Conservation (phyloP, 495 filamentous ascomycete species). For the Trichoderma parareesei region DNA sequence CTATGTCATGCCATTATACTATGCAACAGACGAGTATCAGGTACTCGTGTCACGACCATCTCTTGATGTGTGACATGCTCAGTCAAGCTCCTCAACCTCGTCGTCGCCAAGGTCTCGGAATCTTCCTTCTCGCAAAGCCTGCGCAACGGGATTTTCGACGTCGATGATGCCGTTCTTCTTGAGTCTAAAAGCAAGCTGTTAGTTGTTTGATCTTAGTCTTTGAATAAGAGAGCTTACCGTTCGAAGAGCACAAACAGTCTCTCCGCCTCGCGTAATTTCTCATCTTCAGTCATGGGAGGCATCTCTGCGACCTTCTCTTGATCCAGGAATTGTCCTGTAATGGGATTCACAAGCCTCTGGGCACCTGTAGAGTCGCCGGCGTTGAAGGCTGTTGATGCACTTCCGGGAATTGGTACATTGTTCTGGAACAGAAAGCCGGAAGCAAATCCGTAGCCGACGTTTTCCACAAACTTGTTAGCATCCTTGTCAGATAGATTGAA, state of each 20-base stretch:
- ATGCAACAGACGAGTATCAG: not conserved
- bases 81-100: constrained; percentile 4
- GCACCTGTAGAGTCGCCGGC: constrained; percentile 46
- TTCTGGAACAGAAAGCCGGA: constrained; percentile 81
- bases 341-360: constrained; percentile 56
- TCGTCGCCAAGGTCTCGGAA: constrained; percentile 58
- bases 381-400: constrained; percentile 23
- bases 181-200: constrained; percentile 41
- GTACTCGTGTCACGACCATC: not conserved
- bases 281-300: constrained; percentile 76
- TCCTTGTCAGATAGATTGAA: constrained; percentile 81
- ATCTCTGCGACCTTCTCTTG: constrained; percentile 50
- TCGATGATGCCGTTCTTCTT: constrained; percentile 75
- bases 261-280: constrained; percentile 91
- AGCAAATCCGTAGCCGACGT: constrained; percentile 88
- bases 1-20: not conserved
- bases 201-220: not conserved
- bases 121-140: constrained; percentile 66
- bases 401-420: constrained; percentile 66
- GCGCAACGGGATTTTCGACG: constrained; percentile 76
- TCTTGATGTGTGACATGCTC: not conserved
- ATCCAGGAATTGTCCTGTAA: constrained; percentile 80
- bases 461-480: constrained; percentile 61
- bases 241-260: constrained; percentile 92
- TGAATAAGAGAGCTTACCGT: constrained; percentile 43